Percentiles rank a stretch among this genome's conserved stretches.
Evolutionary conservation across 495 filamentous ascomycete species (phyloP).

Genomic region (Glarea lozoyensis): DNA sequence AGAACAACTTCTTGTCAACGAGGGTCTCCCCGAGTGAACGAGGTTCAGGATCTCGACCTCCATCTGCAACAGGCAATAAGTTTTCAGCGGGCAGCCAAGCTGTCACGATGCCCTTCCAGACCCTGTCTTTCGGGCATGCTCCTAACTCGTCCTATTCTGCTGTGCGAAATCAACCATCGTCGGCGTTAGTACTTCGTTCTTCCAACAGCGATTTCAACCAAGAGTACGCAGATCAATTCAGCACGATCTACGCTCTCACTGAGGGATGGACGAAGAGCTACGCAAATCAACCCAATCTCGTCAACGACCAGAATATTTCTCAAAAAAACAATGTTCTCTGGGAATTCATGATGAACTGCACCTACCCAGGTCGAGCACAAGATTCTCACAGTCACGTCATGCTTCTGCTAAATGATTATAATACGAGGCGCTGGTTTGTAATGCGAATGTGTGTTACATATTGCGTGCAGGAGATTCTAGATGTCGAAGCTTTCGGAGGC

Average conservation of each 20-base stretch:
- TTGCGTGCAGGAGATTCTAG: constrained; percentile 21
- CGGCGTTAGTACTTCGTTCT: constrained; percentile 1
- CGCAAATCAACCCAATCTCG: constrained; percentile 8
- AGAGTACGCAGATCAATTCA: constrained; percentile 10
- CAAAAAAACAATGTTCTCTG: constrained; percentile 15
- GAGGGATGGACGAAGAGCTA: constrained; percentile 21
- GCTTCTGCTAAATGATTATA: constrained; percentile 20
- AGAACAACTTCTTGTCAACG: too few species aligned
- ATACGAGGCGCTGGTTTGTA: constrained; percentile 21
- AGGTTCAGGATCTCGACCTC: too few species aligned
- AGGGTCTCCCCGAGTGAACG: too few species aligned
- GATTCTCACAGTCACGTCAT: constrained; percentile 16
- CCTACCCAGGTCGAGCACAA: constrained; percentile 12
- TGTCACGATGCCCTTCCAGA: too few species aligned
- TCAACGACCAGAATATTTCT: constrained; percentile 10
- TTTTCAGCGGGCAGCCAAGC: too few species aligned
- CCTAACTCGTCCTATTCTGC: too few species aligned
- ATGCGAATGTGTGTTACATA: constrained; percentile 25
- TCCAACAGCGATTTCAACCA: background rate
- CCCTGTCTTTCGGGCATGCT: too few species aligned
- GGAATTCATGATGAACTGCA: constrained; percentile 21
- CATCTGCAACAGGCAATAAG: too few species aligned
- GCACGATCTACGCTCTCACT: constrained; percentile 16
- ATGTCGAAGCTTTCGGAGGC: constrained; percentile 16
- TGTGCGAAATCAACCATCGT: background rate